A percentile compares a stretch with the other conserved stretches of the same genome.
Conservation (phyloP, 768 basidiomycete species). For the Agaricus subrufescens region DNA sequence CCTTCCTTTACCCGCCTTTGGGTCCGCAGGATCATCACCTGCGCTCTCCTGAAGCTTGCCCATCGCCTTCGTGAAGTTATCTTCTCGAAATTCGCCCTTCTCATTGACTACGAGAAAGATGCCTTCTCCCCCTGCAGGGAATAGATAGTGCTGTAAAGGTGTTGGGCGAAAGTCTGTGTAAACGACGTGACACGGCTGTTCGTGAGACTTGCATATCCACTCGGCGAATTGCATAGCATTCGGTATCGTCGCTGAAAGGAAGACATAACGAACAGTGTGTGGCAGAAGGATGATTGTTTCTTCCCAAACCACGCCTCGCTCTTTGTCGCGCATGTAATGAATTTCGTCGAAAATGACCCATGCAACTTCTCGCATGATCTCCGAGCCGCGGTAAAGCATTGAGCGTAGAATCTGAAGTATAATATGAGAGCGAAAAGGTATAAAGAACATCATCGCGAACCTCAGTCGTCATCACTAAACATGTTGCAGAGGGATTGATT, state of each 20-base stretch:
- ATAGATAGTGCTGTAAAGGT: slow-evolving; percentile 96
- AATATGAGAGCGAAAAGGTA: neutral
- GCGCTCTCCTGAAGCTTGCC: slow-evolving; percentile 77
- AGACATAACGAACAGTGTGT: slow-evolving; percentile 94
- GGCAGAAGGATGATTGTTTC: slow-evolving; percentile 97
- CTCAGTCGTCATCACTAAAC: slow-evolving; percentile 99
- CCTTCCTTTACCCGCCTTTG: slow-evolving; percentile 75
- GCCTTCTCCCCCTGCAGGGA: slow-evolving; percentile 94
- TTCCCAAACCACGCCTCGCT: slow-evolving; percentile 99
- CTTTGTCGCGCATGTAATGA: slow-evolving; percentile 99
- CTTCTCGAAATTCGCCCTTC: slow-evolving; percentile 94
- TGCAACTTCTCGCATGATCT: slow-evolving; percentile 99
- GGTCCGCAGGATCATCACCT: slow-evolving; percentile 92
- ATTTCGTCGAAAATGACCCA: slow-evolving; percentile 99
- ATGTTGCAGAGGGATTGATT: slow-evolving; percentile 94
- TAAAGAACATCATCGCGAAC: slow-evolving; percentile 36
- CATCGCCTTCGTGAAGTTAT: slow-evolving; percentile 98
- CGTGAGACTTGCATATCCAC: slow-evolving; percentile 97
- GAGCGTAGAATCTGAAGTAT: slow-evolving; percentile 83
- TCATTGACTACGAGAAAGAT: slow-evolving; percentile 99
- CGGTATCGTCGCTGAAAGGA: slow-evolving; percentile 97
- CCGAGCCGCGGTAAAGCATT: slow-evolving; percentile 97
- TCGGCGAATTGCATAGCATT: slow-evolving; percentile 99
- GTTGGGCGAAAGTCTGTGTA: slow-evolving; percentile 99
- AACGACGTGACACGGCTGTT: slow-evolving; percentile 98